Evolutionary conservation across 345 rosid genomes (phyloP), one percentile per base, ranked within the genome.

Genomic region (Rhizophora mangle): DNA sequence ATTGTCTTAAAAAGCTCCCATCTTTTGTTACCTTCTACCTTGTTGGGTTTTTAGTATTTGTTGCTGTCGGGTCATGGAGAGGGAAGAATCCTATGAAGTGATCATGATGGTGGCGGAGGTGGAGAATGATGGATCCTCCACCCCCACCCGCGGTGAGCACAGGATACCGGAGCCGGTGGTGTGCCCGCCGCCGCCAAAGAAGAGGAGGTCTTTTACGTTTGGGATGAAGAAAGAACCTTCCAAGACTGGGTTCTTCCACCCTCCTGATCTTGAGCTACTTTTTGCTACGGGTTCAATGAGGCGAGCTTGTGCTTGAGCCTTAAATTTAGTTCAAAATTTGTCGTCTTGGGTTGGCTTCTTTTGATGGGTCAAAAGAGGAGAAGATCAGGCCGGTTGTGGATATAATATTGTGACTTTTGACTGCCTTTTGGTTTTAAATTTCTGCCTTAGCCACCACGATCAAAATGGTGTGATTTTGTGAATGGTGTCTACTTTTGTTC

Each of bases 161-260:
- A 37, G 60, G 68, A 65, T 76, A 18, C 71, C 64, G 13, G 64
- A 21, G 59, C 67, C 39, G 31, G 55, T 37, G 10, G 53, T 53
- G n/a, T 76, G 75, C 54, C 79, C 79, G 11, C 79, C 68, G 60
- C 75, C 75, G 10, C 75, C 79, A 26, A 76, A 65, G 79, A 76
- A 70, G 79, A 76, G 68, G 68, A 74, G 62, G 46, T 46, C 60
- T 13, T 13, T 19, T 10, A 56, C 19, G 8, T 29, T 15, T 43
- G 60, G 21, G 55, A 51, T 63, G 30, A 70, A 60, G 51, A 62
- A 67, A 59, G 18, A 60, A 18, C 75, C 72, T 3, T 72, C 72
- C 11, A 70, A 70, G 68, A 52, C 61, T 29, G 75, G 68, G 3
- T 76, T 70, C 30, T 76, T 76, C 21, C 68, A 60, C 54, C 72